Conservation (phyloP, 169 alveolate genomes). For the Neospora caninum region DNA sequence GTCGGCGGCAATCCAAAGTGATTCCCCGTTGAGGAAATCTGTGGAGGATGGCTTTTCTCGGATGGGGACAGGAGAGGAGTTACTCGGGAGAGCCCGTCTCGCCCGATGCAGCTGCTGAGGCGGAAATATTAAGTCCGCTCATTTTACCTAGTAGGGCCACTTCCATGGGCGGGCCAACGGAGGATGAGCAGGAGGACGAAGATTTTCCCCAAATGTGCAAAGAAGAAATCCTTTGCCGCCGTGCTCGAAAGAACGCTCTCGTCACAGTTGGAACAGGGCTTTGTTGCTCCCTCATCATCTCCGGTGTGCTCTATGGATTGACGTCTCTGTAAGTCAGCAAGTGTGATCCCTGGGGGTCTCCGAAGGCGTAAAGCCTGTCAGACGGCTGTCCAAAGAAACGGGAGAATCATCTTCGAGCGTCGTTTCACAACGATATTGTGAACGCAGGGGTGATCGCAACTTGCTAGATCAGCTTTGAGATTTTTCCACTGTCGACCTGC, state of each 20-base stretch:
- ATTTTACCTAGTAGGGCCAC: not conserved
- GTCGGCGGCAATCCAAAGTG: too few relatives aligned
- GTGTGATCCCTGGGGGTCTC: too few relatives aligned
- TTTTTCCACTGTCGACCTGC: too few relatives aligned
- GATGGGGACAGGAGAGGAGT: not conserved
- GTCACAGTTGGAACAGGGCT: constrained; percentile 10
- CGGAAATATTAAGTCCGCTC: not conserved
- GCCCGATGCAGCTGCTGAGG: constrained; percentile 20
- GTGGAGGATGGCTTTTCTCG: not conserved
- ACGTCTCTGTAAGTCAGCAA: not conserved
- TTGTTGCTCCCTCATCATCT: not conserved
- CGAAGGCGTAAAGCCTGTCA: too few relatives aligned
- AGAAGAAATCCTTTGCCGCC: constrained; percentile 7
- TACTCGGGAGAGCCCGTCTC: not conserved
- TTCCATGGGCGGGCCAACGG: not conserved
- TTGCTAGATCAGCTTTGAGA: too few relatives aligned
- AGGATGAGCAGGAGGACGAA: not conserved
- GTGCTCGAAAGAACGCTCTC: not conserved
- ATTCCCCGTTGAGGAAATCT: not conserved
- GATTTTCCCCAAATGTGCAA: not conserved
- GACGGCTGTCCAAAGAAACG: too few relatives aligned
- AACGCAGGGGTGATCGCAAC: too few relatives aligned
- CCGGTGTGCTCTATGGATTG: not conserved
- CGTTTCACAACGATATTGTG: too few relatives aligned
- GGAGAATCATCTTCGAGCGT: too few relatives aligned